Base-by-base conservation (phyloP, 1,284 basidiomycete genomes). In the Ganoderma boninense region DNA sequence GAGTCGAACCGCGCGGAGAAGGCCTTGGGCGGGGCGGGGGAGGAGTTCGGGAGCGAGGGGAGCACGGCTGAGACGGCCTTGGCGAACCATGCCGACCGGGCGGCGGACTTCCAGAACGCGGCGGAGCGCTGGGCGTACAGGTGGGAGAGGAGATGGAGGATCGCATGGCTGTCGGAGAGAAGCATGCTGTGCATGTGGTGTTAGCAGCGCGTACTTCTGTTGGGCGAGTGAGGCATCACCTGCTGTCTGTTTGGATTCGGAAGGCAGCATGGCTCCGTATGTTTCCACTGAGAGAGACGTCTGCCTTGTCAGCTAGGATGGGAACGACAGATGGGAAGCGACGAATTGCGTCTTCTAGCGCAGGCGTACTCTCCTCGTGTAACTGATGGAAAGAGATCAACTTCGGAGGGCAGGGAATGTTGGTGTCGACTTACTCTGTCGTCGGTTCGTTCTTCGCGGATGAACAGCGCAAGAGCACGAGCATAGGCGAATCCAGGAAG, bases 401-500 rank as follows among this genome's bases (percentile, higher is more conserved):
- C 40, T 26, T 57, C 16, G 35, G 8, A 29, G 29, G 8, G 11
- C 32, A 14, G 62, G 8, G 13, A 10, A 56, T 23, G 26, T 60
- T 20, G 8, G 14, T 20, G 26, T 16, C 65, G n/a, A 5, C 84
- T 73, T 74, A 89, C 87, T 78, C 83, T 81, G 69, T 86, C 83
- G 66, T 85, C 86, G 66, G 83, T 84, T 18, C 79, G 80, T 64
- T 87, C 87, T 73, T 93, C 92, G 29, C 84, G 81, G 29, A 87
- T 84, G 73, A 88, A 87, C 70, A 95, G 71, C 0, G 91, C 91
- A 49, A 98, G 80, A 2, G 96, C 95, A 68, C 89, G 85, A 1
- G 94, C 87, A 80, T 92, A 97, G 7, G 86, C 86, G 88, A 95
- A 93, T 1, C 96, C 96, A 16, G 96, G 96, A 35, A 96, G 44